These are phyloP conservation scores for Nannochloropsis gaditana DNA, from an alignment of 108 stramenopile species.

Conservation along the genomic window DNA sequence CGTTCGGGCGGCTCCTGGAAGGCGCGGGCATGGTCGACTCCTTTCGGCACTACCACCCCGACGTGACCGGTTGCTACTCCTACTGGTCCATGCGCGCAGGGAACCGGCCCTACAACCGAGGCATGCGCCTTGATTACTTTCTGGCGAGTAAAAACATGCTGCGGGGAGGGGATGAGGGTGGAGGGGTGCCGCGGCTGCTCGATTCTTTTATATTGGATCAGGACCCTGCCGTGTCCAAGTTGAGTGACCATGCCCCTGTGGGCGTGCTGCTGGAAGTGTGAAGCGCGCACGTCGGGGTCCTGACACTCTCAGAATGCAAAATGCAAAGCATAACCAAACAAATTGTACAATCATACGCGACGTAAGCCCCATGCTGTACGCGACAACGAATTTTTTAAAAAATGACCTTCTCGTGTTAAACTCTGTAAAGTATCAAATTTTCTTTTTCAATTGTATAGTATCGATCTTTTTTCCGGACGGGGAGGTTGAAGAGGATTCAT, in stretches of 20 bases:
- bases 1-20: slow-evolving; percentile 35
- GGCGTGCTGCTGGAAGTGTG: slow-evolving; percentile 26
- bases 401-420: too few species aligned
- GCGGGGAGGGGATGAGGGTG: background rate
- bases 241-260: slow-evolving; percentile 38
- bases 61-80: slow-evolving; percentile 32
- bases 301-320: too few species aligned
- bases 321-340: too few species aligned
- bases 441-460: too few species aligned
- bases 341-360: too few species aligned
- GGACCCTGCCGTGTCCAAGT: slow-evolving; percentile 15
- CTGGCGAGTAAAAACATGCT: slow-evolving; percentile 33
- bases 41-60: slow-evolving; percentile 35
- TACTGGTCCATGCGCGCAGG: slow-evolving; percentile 49
- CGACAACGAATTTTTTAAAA: too few species aligned
- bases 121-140: slow-evolving; percentile 50
- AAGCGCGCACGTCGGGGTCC: too few species aligned
- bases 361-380: too few species aligned
- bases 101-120: slow-evolving; percentile 42
- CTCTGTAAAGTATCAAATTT: too few species aligned
- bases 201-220: slow-evolving; percentile 36
- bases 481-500: too few species aligned
- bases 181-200: background rate
- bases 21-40: slow-evolving; percentile 34
- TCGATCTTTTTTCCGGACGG: too few species aligned